These are phyloP conservation scores for Fusarium mexicanum DNA, from an alignment of 2,329 filamentous ascomycete species.

Conservation along the genomic window DNA sequence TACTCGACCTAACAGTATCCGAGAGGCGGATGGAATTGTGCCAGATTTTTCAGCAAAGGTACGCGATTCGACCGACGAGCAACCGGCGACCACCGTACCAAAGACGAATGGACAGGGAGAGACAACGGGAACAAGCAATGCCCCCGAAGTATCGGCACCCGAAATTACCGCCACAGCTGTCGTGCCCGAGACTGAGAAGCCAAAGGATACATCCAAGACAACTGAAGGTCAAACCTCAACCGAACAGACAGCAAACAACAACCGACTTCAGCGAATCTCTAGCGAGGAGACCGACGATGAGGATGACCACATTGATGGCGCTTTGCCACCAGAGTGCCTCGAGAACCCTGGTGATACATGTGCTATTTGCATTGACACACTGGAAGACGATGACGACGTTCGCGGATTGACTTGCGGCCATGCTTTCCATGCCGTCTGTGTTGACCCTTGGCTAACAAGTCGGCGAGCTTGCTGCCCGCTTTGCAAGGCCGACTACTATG, in stretches of 20 bases:
- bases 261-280: conserved; percentile 52
- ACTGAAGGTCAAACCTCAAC: conserved; percentile 40
- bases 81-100: conserved; percentile 42
- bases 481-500: conserved; percentile 98
- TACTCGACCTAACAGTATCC: conserved; percentile 78
- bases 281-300: conserved; percentile 71
- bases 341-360: conserved; percentile 89
- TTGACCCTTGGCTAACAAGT: conserved; percentile 96
- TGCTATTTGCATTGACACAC: conserved; percentile 92
- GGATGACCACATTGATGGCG: conserved; percentile 83
- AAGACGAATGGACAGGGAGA: conserved; percentile 30
- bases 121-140: conserved; percentile 17
- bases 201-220: conserved; percentile 29
- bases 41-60: conserved; percentile 57
- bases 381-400: conserved; percentile 96
- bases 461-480: conserved; percentile 94
- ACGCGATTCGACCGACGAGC: conserved; percentile 56
- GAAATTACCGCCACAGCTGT: conserved; percentile 31
- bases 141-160: conserved; percentile 17
- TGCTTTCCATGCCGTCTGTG: conserved; percentile 94
- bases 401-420: conserved; percentile 96
- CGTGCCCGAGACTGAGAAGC: conserved; percentile 33
- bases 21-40: conserved; percentile 68
- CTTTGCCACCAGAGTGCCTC: conserved; percentile 82
- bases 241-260: conserved; percentile 36